A percentile compares a stretch with the other conserved stretches of the same genome.
Conservation (phyloP, 495 filamentous ascomycete genomes). For the Terfezia boudieri region DNA sequence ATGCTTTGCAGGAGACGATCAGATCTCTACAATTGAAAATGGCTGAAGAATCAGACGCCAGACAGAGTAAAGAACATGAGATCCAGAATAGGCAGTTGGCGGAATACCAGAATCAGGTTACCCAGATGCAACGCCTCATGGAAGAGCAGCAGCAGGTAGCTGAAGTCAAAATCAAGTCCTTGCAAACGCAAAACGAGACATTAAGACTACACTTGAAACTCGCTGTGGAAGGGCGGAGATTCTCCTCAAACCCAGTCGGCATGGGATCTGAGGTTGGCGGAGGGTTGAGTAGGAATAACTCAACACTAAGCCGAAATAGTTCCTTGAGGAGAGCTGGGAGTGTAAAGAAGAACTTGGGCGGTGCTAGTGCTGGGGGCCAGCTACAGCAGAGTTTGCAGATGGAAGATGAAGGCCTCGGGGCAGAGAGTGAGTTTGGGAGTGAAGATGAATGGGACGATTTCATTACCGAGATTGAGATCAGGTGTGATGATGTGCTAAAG, state of each 20-base stretch:
- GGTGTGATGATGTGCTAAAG: conserved; percentile 47
- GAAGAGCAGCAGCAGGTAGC: conserved; percentile 70
- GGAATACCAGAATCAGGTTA: conserved; percentile 74
- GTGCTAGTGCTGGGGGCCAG: conserved; percentile 1
- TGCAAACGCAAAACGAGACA: conserved; percentile 77
- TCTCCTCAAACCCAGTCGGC: conserved; percentile 48
- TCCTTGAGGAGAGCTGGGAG: conserved; percentile 21
- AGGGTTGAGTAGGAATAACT: conserved; percentile 11
- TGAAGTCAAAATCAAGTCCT: conserved; percentile 70
- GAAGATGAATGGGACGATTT: conserved; percentile 30
- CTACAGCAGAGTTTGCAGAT: conserved; percentile 1
- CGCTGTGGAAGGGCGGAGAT: conserved; percentile 64
- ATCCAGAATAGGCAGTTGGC: conserved; percentile 44
- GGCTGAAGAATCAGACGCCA: conserved; percentile 31
- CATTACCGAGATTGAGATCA: conserved; percentile 38
- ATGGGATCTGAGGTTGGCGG: conserved; percentile 10
- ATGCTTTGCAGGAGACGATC: conserved; percentile 84
- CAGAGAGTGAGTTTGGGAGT: conserved; percentile 23
- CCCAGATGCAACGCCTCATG: conserved; percentile 76
- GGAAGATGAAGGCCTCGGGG: conserved; percentile 17
- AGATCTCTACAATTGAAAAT: conserved; percentile 57
- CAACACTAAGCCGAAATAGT: conserved; percentile 18
- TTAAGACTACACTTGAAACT: conserved; percentile 66
- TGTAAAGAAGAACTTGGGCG: conserved; percentile 22
- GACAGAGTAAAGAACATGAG: conserved; percentile 23